Percentiles rank a stretch among this genome's conserved stretches.
phyloP scores from a whole-genome alignment of 148 eudicot species.

The Vaccinium macrocarpon region DNA sequence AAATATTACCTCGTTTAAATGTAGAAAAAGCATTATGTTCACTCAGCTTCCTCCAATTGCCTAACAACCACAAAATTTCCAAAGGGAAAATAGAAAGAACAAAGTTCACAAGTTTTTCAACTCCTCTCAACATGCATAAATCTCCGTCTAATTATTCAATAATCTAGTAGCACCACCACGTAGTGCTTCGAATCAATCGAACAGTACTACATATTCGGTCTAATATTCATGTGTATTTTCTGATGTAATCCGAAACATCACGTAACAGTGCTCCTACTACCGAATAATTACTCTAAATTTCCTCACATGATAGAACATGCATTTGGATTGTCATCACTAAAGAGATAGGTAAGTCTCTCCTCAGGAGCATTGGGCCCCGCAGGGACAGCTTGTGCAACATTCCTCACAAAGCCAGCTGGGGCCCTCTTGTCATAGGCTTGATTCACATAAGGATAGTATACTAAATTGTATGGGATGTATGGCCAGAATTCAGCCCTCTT shows the following conservation, averaged over 20 bases:
- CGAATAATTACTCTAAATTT: too few species aligned
- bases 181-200: too few species aligned
- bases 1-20: background rate
- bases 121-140: background rate
- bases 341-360: conserved; percentile 50
- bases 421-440: conserved; percentile 86
- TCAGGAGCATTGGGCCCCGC: conserved; percentile 38
- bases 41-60: background rate
- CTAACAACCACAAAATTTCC: background rate
- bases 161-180: too few species aligned
- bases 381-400: conserved; percentile 56
- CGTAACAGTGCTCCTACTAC: too few species aligned
- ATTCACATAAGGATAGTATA: conserved; percentile 48
- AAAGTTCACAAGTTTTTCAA: background rate
- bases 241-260: too few species aligned
- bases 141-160: too few species aligned
- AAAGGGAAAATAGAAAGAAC: background rate
- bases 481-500: conserved; percentile 96
- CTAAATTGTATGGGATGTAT: conserved; percentile 69
- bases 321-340: conserved; percentile 82
- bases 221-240: too few species aligned
- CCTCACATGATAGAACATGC: conserved; percentile 80
- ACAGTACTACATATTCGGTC: too few species aligned
- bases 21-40: background rate
- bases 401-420: conserved; percentile 68